These are phyloP conservation scores for Acanthamoeba sp. DNA, from an alignment of 208 protist species.

Conservation along the genomic window DNA sequence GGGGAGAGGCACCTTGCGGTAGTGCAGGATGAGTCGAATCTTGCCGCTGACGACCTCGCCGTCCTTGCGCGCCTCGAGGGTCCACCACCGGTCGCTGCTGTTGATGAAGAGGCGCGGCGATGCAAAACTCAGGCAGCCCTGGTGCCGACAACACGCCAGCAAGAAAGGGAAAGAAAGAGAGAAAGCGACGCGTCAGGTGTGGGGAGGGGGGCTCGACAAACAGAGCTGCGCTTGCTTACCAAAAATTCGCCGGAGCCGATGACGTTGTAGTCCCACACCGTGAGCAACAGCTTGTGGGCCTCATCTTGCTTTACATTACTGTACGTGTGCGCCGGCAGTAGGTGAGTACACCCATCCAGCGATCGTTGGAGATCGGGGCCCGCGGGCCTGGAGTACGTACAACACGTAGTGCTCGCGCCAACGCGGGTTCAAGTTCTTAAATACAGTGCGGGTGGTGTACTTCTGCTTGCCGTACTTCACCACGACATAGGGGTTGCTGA, in stretches of 20 bases:
- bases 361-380: too few species aligned
- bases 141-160: background rate
- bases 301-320: constrained; percentile 59
- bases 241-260: constrained; percentile 51
- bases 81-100: constrained; percentile 71
- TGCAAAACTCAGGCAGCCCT: constrained; percentile 47
- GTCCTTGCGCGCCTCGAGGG: constrained; percentile 57
- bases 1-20: background rate
- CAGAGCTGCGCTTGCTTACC: background rate
- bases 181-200: background rate
- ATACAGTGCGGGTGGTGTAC: constrained; percentile 64
- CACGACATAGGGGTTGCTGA: constrained; percentile 70
- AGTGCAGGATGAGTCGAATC: constrained; percentile 59
- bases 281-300: constrained; percentile 31
- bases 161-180: too few species aligned
- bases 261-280: constrained; percentile 69
- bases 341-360: too few species aligned
- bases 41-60: constrained; percentile 34
- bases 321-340: too few species aligned
- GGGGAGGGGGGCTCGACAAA: too few species aligned
- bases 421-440: constrained; percentile 68
- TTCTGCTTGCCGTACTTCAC: constrained; percentile 61
- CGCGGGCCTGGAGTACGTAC: background rate
- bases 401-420: constrained; percentile 47
- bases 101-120: constrained; percentile 69